Evolutionary conservation across 1,284 basidiomycete genomes (phyloP), one percentile per base, ranked within the genome.

Genomic region (Abortiporus biennis): DNA sequence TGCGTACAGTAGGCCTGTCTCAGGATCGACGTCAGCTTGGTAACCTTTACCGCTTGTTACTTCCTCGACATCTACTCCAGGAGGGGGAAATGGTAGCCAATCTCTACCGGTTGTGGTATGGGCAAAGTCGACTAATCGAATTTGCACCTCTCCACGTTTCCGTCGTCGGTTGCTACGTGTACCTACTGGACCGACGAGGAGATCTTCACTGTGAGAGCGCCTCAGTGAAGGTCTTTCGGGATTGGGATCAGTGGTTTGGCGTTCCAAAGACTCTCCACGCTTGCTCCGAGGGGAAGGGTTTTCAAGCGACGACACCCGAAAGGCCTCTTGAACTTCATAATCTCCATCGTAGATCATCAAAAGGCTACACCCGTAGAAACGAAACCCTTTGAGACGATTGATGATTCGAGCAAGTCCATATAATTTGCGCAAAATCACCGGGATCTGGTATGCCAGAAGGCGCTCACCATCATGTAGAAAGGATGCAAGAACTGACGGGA

Each of bases 271-370:
- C 58, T 88, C 84, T 36, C 85, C 82, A 38, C 86, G 80, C 59
- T 84, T 85, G 61, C 74, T 80, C 43, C 79, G 74, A 12, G 80
- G 76, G 1, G 80, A 80, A 2, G 82, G 80, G 39, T 81, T 71
- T 49, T 89, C 85, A 32, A 76, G 66, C 6, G 74, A 71, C 29
- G 71, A 74, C 6, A 72, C 60, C 20, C 77, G 69, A 56, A 83
- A 82, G n/a, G 68, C 71, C 50, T 86, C 80, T 62, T 98, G 96
- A 2, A 81, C 78, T 50, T 91, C 86, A 38, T 72, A 72, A 59
- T 98, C 94, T 38, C 96, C 96, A 59, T 99, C 96, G 62, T 99
- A 99, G 62, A 99, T 96, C 58, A 99, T 80, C 45, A 99, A 78
- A 38, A 99, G 74, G 53, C 90, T 94, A 66, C 94, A 97, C 17